These are phyloP conservation scores for Nowakowskiella sp. DNA, from an alignment of 192 early-diverging fungal species.

Conservation along the genomic window DNA sequence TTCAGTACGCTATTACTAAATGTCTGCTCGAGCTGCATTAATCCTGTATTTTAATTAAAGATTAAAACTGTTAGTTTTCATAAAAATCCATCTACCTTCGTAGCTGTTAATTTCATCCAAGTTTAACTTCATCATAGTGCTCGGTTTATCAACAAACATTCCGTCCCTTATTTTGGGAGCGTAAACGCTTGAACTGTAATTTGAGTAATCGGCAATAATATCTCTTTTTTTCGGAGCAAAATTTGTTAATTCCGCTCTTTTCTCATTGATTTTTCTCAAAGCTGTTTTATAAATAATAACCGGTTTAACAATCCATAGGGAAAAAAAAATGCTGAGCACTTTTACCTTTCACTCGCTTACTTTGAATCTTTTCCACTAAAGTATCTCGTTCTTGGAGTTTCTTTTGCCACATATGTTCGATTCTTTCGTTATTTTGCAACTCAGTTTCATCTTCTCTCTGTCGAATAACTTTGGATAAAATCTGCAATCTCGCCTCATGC, in stretches of 20 bases:
- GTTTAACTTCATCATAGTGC: conserved; percentile 19
- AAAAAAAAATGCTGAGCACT: no score
- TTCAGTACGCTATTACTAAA: conserved; percentile 25
- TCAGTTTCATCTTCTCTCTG: conserved; percentile 47
- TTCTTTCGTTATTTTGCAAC: conserved; percentile 34
- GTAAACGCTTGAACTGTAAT: conserved; percentile 43
- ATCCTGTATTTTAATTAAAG: conserved; percentile 7
- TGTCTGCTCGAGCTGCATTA: conserved; percentile 26
- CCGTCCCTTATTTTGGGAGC: conserved; percentile 52
- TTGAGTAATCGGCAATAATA: conserved; percentile 51
- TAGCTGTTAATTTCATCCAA: conserved; percentile 31
- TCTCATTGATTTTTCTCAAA: conserved; percentile 40
- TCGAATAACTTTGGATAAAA: conserved; percentile 42
- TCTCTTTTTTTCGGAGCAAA: conserved; percentile 43
- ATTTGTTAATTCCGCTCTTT: conserved; percentile 29
- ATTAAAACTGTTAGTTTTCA: neutral
- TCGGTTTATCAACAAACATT: conserved; percentile 31
- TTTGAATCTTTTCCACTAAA: conserved; percentile 37
- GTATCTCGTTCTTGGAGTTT: conserved; percentile 49
- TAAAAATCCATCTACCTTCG: conserved; percentile 17
- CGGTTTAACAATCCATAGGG: no score
- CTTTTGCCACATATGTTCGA: conserved; percentile 44
- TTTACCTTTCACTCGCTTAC: conserved; percentile 39
- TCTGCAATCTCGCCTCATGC: conserved; percentile 41
- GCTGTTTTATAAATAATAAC: conserved; percentile 14